phyloP scores from a whole-genome alignment of 352 stramenopile genomes.

The Phytophthora sansomeana region DNA sequence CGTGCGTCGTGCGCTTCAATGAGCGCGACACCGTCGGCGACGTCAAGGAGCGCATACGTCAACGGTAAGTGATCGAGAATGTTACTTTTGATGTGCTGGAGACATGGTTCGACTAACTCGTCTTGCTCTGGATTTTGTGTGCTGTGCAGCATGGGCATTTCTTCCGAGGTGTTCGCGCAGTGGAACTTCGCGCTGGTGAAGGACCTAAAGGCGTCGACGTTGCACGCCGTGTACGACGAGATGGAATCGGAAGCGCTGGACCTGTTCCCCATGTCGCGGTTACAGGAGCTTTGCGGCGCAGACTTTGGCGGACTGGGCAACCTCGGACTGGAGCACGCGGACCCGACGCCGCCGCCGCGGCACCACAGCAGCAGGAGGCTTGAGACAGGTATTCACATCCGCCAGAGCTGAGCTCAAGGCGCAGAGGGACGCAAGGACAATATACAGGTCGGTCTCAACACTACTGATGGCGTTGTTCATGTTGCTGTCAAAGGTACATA shows the following conservation, averaged over 20 bases:
- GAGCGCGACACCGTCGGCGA: slow-evolving; percentile 67
- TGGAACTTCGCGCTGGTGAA: slow-evolving; percentile 85
- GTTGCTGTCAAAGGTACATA: slow-evolving; percentile 1
- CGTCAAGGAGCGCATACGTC: slow-evolving; percentile 79
- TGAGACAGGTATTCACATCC: slow-evolving; percentile 88
- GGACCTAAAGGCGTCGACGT: slow-evolving; percentile 72
- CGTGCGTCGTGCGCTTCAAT: slow-evolving; percentile 70
- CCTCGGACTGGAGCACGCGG: slow-evolving; percentile 80
- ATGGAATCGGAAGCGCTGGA: slow-evolving; percentile 67
- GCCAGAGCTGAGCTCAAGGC: slow-evolving; percentile 52
- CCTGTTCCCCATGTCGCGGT: slow-evolving; percentile 60
- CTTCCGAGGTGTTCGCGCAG: slow-evolving; percentile 64
- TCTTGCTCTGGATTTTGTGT: slow-evolving; percentile 2
- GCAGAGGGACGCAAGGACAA: slow-evolving; percentile 1
- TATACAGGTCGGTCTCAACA: slow-evolving; percentile 13
- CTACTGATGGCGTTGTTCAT: slow-evolving; percentile 16
- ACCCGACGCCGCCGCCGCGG: slow-evolving; percentile 48
- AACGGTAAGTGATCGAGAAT: slow-evolving; percentile 41
- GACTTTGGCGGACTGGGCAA: slow-evolving; percentile 62
- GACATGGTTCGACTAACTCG: slow-evolving; percentile 12
- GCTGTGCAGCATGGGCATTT: slow-evolving; percentile 68
- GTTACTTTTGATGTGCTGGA: slow-evolving; percentile 9
- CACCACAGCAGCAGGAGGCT: slow-evolving; percentile 60
- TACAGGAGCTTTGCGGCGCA: slow-evolving; percentile 65
- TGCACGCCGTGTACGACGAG: slow-evolving; percentile 64